Base-by-base conservation (phyloP, 2,329 filamentous ascomycete genomes). In the Aspergillus eucalypticola region DNA sequence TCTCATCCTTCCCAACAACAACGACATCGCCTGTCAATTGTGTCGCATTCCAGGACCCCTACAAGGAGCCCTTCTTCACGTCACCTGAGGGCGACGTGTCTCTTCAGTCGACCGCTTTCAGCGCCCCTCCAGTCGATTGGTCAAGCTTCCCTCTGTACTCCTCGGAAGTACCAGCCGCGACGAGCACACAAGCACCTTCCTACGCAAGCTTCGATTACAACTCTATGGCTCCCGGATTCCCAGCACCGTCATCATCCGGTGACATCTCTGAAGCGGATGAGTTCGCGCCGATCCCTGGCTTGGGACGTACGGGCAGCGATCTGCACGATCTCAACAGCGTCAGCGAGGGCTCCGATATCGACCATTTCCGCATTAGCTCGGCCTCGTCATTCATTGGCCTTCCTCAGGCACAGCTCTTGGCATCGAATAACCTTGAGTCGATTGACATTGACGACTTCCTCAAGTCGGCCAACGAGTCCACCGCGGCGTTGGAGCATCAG, bases 241-340 rank as follows among this genome's bases (percentile, higher is more conserved):
- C 79, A 11, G 72, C 78, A 1, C 78, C 75, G 10, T 81, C 79
- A 8, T 82, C 81, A 3, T 82, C 80, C 5, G 80, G 79, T n/a
- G 80, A 82, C 50, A 71, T 78, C 19, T 82, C 81, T 3, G 81
- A 82, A 63, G 73, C 76, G 11, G 80, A 81, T 29, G 81, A 82
- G 48, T 78, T 75, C 54, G 70, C 71, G 15, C 69, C 73, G 7
- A 69, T 75, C 52, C 72, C 71, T 15, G 71, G 67, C 21, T 60
- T 75, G 29, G 71, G 67, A 21, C 63, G 66, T 38, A 58, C 67
- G 48, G 66, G 66, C 48, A 67, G 68, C 64, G 71, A 77, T 61
- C 64, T 75, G 55, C 73, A 75, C 52, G 75, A 79, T 53, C 66
- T 75, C 32, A 74, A 73, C 68, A 79, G 76, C 59, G 69, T 73